A percentile compares a stretch with the other conserved stretches of the same genome.
phyloP scores from a whole-genome alignment of 1,139 yeast genomes.

The Pneumocystis jirovecii region DNA sequence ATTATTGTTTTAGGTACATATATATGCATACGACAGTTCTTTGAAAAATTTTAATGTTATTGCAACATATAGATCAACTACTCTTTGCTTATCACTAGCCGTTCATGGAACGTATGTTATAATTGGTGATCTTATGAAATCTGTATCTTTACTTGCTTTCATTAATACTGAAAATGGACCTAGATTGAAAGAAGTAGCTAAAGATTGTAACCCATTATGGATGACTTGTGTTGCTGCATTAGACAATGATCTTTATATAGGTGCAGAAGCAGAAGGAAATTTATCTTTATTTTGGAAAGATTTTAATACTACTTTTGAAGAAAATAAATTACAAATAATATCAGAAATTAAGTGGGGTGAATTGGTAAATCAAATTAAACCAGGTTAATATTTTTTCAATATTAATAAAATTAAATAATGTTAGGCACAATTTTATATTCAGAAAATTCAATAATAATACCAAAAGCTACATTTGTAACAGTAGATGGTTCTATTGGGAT shows the following conservation, averaged over 20 bases:
- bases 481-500: conserved; percentile 17
- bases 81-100: conserved; percentile 15
- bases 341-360: conserved; percentile 15
- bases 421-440: neutral
- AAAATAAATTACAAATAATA: conserved; percentile 10
- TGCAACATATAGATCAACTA: conserved; percentile 12
- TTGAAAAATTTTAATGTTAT: conserved; percentile 2
- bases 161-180: neutral
- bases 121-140: conserved; percentile 17
- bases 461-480: conserved; percentile 15
- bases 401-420: conserved; percentile 3
- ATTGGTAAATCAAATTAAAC: conserved; percentile 14
- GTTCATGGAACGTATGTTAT: conserved; percentile 10
- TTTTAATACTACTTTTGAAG: conserved; percentile 3
- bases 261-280: conserved; percentile 17
- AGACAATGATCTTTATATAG: conserved; percentile 10
- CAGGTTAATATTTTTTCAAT: conserved; percentile 6
- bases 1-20: neutral
- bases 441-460: conserved; percentile 1
- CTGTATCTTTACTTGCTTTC: conserved; percentile 10
- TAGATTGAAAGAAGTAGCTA: conserved; percentile 13
- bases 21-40: conserved; percentile 2
- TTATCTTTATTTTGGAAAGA: conserved; percentile 11
- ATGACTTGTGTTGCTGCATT: conserved; percentile 15
- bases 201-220: conserved; percentile 18